These are phyloP conservation scores for Ogataea corticis DNA, from an alignment of 805 yeast species.

Conservation along the genomic window DNA sequence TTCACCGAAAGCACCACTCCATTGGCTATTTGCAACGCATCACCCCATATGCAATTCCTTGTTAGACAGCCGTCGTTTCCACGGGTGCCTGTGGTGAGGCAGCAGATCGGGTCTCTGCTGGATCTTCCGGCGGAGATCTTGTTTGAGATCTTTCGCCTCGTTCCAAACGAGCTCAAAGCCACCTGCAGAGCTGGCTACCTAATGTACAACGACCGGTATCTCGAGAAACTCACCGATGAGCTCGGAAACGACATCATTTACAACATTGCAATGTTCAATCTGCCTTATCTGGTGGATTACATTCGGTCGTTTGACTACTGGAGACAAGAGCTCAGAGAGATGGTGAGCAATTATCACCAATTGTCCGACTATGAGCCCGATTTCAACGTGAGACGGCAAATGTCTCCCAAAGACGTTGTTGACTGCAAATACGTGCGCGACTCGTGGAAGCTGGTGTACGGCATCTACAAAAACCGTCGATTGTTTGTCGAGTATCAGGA, in stretches of 20 bases:
- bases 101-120: conserved; percentile 16
- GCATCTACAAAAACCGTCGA: conserved; percentile 51
- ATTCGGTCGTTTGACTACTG: conserved; percentile 38
- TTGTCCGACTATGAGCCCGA: conserved; percentile 24
- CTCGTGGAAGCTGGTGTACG: conserved; percentile 56
- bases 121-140: conserved; percentile 35
- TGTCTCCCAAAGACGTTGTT: conserved; percentile 22
- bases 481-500: conserved; percentile 48
- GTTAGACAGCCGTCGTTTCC: conserved; percentile 17
- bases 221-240: conserved; percentile 36
- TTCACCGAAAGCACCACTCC: too few relatives aligned
- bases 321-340: conserved; percentile 29
- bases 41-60: conserved; percentile 14
- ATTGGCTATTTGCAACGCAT: too few relatives aligned
- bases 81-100: conserved; percentile 8
- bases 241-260: conserved; percentile 28
- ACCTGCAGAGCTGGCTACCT: conserved; percentile 41
- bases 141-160: conserved; percentile 25
- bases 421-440: conserved; percentile 42
- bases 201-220: conserved; percentile 50
- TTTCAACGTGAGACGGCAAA: conserved; percentile 12
- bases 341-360: conserved; percentile 25
- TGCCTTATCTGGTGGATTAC: conserved; percentile 30
- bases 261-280: conserved; percentile 25
- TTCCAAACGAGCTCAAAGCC: conserved; percentile 31